Conservation (phyloP, 192 early-diverging fungal species). For the Coemansia asiatica region DNA sequence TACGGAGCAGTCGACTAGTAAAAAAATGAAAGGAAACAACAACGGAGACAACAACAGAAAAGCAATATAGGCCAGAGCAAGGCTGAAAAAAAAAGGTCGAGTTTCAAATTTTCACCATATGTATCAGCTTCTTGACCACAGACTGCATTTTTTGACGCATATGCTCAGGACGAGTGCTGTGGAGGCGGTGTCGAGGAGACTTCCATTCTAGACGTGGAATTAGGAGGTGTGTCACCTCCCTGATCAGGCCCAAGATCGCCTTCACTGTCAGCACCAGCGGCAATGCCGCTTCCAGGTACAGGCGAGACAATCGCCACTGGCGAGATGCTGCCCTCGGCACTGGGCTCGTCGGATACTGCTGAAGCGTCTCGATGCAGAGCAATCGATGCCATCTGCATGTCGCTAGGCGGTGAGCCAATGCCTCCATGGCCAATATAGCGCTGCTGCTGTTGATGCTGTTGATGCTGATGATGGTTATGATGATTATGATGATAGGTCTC, state of each 20-base stretch:
- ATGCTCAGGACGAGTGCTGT: constrained; percentile 12
- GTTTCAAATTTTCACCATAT: too few species aligned
- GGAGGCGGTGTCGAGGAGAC: constrained; percentile 20
- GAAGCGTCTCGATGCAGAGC: constrained; percentile 4
- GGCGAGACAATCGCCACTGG: constrained; percentile 15
- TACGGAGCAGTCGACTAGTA: constrained; percentile 1
- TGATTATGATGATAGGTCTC: constrained; percentile 15
- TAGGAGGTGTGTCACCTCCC: not conserved
- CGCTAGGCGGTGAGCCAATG: constrained; percentile 14
- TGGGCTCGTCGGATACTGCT: not conserved
- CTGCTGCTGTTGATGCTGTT: constrained; percentile 2
- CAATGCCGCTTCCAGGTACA: constrained; percentile 19
- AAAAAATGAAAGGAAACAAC: constrained; percentile 1
- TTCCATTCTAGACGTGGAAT: constrained; percentile 11
- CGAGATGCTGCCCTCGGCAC: constrained; percentile 9
- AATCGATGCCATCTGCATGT: constrained; percentile 16
- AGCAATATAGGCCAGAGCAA: too few species aligned
- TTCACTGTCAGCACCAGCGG: not conserved
- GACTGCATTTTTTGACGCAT: constrained; percentile 11
- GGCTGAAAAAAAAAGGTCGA: not conserved
- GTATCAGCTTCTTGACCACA: too few species aligned
- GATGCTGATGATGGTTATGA: constrained; percentile 6
- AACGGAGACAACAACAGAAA: too few species aligned
- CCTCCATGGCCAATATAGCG: not conserved
- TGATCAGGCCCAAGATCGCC: constrained; percentile 9